Percentiles rank a stretch among this genome's conserved stretches.
Conservation (phyloP, 202 grass and related monocot genomes). For the Brachypodium distachyon region DNA sequence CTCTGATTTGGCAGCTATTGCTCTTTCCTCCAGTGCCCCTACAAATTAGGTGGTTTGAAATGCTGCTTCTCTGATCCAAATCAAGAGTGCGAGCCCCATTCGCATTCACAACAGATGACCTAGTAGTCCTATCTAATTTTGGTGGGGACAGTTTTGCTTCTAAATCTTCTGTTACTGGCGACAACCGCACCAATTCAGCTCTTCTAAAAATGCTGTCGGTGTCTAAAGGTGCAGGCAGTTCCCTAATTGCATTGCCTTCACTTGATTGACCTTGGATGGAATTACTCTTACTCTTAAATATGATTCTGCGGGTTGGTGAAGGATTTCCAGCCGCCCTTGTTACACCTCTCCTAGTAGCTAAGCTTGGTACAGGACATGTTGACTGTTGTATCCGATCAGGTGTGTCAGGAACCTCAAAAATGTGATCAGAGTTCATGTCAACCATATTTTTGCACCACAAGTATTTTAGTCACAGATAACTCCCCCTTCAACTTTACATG, state of each 20-base stretch:
- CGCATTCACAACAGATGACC: conserved; percentile 11
- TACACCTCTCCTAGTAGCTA: conserved; percentile 9
- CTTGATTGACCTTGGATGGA: conserved; percentile 3
- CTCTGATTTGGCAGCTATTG: conserved; percentile 9
- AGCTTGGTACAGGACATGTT: conserved; percentile 8
- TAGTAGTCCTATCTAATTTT: not conserved
- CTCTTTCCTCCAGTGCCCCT: conserved; percentile 18
- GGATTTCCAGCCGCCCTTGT: conserved; percentile 2
- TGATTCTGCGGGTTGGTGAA: conserved; percentile 1
- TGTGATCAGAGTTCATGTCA: conserved; percentile 48
- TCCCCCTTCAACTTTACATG: not conserved
- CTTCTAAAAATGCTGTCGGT: conserved; percentile 8
- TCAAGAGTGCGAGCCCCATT: conserved; percentile 19
- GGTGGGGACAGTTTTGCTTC: not conserved
- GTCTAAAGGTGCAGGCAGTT: not conserved
- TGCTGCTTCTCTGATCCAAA: conserved; percentile 13
- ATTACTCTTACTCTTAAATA: conserved; percentile 15
- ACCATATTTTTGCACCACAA: not conserved
- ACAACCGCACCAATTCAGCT: conserved; percentile 15
- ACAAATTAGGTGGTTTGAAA: not conserved
- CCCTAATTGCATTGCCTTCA: conserved; percentile 4
- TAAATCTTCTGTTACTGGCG: conserved; percentile 9
- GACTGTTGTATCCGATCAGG: conserved; percentile 45
- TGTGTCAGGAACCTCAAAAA: conserved; percentile 73
- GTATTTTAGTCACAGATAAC: conserved; percentile 4